Evolutionary conservation across 2,329 filamentous ascomycete genomes (phyloP).

Genomic region (Exophiala xenobiotica): DNA sequence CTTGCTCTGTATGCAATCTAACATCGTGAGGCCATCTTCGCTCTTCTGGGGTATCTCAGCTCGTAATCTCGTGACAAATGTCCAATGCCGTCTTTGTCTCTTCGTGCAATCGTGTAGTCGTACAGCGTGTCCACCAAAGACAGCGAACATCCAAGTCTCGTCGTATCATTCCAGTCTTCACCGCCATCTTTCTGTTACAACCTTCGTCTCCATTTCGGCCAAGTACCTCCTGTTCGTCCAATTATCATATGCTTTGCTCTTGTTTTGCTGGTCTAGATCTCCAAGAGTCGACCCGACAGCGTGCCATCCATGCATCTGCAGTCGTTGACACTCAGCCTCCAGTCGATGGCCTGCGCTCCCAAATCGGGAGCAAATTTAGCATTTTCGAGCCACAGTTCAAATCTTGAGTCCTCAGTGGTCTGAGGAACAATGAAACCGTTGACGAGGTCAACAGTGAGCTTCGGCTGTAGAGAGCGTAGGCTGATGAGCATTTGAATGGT

Average conservation of each 20-base stretch:
- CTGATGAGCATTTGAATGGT: constrained; percentile 58
- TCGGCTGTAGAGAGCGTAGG: constrained; percentile 53
- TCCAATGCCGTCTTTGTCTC: constrained; percentile 1
- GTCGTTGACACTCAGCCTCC: constrained; percentile 41
- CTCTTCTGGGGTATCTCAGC: constrained; percentile 13
- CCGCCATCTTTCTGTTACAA: constrained; percentile 6
- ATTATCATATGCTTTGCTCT: neutral
- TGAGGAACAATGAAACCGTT: constrained; percentile 41
- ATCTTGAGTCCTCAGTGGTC: constrained; percentile 38
- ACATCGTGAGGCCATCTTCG: neutral
- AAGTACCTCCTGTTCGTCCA: too few relatives aligned
- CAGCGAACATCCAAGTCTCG: neutral
- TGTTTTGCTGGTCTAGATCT: neutral
- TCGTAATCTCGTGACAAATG: constrained; percentile 18
- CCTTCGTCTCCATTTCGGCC: too few relatives aligned
- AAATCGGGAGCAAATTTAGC: constrained; percentile 7
- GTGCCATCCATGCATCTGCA: constrained; percentile 42
- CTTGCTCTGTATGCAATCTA: neutral
- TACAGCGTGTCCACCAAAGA: constrained; percentile 3
- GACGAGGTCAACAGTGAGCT: constrained; percentile 39
- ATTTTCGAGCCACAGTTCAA: constrained; percentile 10
- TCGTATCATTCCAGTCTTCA: constrained; percentile 4
- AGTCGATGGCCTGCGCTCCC: constrained; percentile 32
- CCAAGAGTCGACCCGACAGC: constrained; percentile 10
- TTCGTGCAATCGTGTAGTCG: constrained; percentile 16